These are phyloP conservation scores for Colletotrichum sp. DNA, from an alignment of 2,329 filamentous ascomycete species.

Conservation along the genomic window DNA sequence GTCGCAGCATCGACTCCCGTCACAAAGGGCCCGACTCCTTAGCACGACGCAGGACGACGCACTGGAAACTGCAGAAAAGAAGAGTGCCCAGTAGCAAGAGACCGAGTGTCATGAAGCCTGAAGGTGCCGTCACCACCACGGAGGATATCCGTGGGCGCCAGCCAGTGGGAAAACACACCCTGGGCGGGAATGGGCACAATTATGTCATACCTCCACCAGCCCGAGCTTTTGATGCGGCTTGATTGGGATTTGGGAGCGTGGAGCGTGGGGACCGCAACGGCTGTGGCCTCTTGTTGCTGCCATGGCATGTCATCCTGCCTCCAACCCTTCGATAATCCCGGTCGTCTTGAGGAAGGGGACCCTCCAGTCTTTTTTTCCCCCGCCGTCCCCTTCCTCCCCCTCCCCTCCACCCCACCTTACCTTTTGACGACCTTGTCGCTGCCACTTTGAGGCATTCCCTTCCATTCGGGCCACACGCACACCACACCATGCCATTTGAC, in stretches of 20 bases:
- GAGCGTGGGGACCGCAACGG: not conserved
- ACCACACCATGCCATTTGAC: not conserved
- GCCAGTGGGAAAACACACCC: not conserved
- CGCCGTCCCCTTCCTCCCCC: not conserved
- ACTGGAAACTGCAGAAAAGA: not conserved
- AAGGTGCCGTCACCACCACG: not conserved
- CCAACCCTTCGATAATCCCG: slow-evolving; percentile 12
- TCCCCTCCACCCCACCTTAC: not conserved
- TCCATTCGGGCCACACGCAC: not conserved
- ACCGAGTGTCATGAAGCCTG: not conserved
- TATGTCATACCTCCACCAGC: slow-evolving; percentile 27
- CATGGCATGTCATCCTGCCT: slow-evolving; percentile 35
- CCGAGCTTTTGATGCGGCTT: not conserved
- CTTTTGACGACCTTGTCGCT: not conserved
- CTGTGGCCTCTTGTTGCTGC: not conserved
- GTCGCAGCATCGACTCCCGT: not conserved
- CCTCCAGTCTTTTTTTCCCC: not conserved
- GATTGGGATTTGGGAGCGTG: slow-evolving; percentile 14
- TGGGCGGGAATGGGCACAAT: slow-evolving; percentile 14
- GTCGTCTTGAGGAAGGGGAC: not conserved
- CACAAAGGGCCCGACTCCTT: not conserved
- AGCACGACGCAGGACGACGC: not conserved
- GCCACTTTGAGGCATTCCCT: not conserved
- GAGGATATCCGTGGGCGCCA: not conserved
- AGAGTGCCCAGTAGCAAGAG: not conserved